Evolutionary conservation across 2,329 filamentous ascomycete species (phyloP), one percentile per base, ranked within the genome.

Genomic region (Elsinoe necatrix): DNA sequence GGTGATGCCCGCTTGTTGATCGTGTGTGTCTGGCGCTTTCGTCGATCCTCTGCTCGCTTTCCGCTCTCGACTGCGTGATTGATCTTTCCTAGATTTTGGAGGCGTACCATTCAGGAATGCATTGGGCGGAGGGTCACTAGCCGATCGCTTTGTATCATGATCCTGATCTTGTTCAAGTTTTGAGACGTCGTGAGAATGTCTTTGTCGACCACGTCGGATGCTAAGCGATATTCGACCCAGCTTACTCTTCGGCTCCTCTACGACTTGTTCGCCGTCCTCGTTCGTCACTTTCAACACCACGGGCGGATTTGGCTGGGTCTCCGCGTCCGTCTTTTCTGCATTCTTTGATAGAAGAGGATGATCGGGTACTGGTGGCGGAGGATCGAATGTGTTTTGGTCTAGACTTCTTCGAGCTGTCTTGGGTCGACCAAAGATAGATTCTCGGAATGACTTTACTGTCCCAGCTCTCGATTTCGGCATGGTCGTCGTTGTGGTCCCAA

Each of bases 231-330:
- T 45, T 20, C 54, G 54, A 37, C 54, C 21, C 12, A 56, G 16
- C 54, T 45, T 56, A 37, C 54, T 35, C 29, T 48, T 56, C 16
- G 54, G 20, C 42, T 56, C 54, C 60, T 61, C 59, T 64, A 71
- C 59, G 4, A 63, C 57, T 60, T 66, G 25, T 58, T 65, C 59
- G 18, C 73, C 65, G 56, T 79, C 72, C 57, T 89, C 86, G 58
- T 82, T 80, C 0, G 84, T 93, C 23, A 95, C 79, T 57, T 93
- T 87, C 59, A 95, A 91, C 1, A 83, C 78, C 1, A 89, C 89
- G 29, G 84, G 78, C 3, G 67, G 61, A 21, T 68, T 69, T 27
- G 63, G 51, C 31, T 69, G 64, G 8, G 65, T 62, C 14, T 59
- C 65, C 11, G 61, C 61, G 64, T 11, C 20, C 6, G 25, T 20